A percentile compares a stretch with the other conserved stretches of the same genome.
Evolutionary conservation across 2,329 filamentous ascomycete species (phyloP).

Genomic region (Diaporthe citri): DNA sequence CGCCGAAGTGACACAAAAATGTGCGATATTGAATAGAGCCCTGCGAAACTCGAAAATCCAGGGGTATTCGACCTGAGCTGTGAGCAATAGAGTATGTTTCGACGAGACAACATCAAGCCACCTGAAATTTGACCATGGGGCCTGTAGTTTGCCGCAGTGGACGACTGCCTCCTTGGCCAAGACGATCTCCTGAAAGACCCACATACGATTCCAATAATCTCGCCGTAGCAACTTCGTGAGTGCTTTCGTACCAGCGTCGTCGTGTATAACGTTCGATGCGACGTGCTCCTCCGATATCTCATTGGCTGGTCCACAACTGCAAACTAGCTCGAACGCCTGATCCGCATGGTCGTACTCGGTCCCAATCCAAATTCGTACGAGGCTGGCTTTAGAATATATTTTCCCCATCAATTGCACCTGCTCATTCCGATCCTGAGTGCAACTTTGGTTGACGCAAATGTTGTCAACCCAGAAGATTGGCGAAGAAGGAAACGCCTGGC

Average conservation of each 20-base stretch:
- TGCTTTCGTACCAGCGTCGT: background rate
- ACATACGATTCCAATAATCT: conserved; percentile 7
- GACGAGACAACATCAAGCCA: background rate
- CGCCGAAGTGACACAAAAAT: background rate
- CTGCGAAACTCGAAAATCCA: background rate
- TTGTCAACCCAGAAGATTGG: background rate
- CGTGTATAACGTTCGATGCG: background rate
- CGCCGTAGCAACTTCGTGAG: background rate
- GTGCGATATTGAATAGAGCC: background rate
- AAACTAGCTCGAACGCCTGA: background rate
- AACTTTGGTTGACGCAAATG: background rate
- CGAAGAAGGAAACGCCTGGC: background rate
- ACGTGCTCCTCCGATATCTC: background rate
- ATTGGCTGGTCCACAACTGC: background rate
- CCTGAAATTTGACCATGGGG: background rate
- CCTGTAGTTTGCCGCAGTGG: background rate
- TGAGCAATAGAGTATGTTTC: background rate
- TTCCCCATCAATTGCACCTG: background rate
- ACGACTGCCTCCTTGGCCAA: background rate
- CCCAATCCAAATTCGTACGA: background rate
- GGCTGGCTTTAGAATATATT: background rate
- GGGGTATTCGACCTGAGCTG: background rate
- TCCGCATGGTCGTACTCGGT: background rate
- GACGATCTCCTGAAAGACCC: conserved; percentile 1
- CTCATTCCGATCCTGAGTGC: background rate